Percentiles rank a stretch among this genome's conserved stretches.
Evolutionary conservation across 805 yeast genomes (phyloP).

Genomic region (Cyberlindnera petersonii): DNA sequence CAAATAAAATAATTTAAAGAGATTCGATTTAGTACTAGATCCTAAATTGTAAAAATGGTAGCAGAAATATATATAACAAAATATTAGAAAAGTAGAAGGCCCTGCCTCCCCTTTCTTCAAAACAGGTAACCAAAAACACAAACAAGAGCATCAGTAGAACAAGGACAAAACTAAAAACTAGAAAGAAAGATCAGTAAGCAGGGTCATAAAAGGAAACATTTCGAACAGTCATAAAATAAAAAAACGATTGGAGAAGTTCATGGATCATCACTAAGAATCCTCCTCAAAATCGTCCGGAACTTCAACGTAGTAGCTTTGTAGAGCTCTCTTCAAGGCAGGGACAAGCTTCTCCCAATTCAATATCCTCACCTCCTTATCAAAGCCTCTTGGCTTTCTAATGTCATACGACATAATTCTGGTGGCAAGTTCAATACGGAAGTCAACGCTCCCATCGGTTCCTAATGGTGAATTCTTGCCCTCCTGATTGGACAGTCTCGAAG

Average conservation of each 20-base stretch:
- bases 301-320: slow-evolving; percentile 62
- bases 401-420: slow-evolving; percentile 63
- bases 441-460: slow-evolving; percentile 26
- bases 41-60: no score
- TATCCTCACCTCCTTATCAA: slow-evolving; percentile 64
- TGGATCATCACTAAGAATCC: no score
- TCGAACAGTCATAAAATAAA: not conserved
- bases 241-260: no score
- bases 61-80: no score
- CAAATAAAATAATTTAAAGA: no score
- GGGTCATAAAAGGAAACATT: not conserved
- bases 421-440: slow-evolving; percentile 51
- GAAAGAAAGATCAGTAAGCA: not conserved
- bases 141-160: not conserved
- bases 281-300: slow-evolving; percentile 35
- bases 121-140: not conserved
- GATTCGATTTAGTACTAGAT: no score
- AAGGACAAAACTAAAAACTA: not conserved
- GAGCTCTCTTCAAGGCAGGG: slow-evolving; percentile 58
- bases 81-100: no score
- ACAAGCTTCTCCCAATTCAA: slow-evolving; percentile 56
- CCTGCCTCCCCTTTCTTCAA: no score
- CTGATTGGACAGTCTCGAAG: slow-evolving; percentile 32
- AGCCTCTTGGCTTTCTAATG: slow-evolving; percentile 60
- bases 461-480: slow-evolving; percentile 15